phyloP scores from a whole-genome alignment of 2,329 filamentous ascomycete species.

The Aphanocladium album region DNA sequence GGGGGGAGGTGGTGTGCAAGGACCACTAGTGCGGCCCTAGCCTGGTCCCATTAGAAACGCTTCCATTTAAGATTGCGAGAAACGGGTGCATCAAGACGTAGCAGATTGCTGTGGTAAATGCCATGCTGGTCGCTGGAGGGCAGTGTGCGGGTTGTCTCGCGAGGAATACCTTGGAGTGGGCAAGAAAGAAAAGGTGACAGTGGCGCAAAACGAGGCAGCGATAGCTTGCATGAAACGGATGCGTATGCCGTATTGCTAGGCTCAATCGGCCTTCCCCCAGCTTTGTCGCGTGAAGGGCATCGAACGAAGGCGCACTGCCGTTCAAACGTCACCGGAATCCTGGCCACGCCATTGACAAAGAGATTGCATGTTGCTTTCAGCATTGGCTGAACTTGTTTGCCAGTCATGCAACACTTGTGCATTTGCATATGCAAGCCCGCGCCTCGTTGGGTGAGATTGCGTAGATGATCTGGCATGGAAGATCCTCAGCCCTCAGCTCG shows the following conservation, averaged over 20 bases:
- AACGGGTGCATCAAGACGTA: background rate
- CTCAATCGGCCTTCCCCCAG: background rate
- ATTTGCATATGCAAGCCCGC: constrained; percentile 6
- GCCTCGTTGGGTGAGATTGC: background rate
- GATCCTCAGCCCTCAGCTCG: background rate
- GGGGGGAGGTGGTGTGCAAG: background rate
- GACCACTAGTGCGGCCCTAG: background rate
- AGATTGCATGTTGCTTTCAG: no score
- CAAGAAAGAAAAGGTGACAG: background rate
- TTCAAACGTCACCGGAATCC: background rate
- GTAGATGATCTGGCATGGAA: background rate
- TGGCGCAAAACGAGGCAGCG: background rate
- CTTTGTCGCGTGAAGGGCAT: background rate
- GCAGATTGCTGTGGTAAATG: background rate
- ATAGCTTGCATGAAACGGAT: background rate
- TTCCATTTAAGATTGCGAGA: background rate
- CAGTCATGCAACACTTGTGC: constrained; percentile 1
- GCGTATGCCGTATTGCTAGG: background rate
- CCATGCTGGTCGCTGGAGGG: background rate
- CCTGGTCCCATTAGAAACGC: background rate
- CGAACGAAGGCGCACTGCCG: background rate
- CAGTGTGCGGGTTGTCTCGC: background rate
- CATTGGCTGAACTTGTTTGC: background rate
- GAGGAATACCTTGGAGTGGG: background rate
- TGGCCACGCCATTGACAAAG: background rate